Percentiles rank a stretch among this genome's conserved stretches.
Evolutionary conservation across 495 filamentous ascomycete species (phyloP).

Genomic region (Cryomyces minteri): DNA sequence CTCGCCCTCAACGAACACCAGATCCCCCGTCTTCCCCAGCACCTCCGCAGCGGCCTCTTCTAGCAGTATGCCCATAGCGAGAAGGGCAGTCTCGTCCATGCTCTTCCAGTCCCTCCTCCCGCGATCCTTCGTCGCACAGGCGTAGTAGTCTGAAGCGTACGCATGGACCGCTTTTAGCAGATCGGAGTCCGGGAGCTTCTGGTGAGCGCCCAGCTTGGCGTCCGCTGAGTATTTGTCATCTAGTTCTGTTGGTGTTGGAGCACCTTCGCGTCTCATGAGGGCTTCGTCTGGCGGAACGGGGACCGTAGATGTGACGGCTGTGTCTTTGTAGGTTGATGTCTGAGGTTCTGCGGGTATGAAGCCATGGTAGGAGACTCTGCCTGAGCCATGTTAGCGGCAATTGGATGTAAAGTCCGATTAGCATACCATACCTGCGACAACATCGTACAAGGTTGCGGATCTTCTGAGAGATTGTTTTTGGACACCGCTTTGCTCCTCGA

Average conservation of each 20-base stretch:
- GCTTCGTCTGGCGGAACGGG: slow-evolving; percentile 54
- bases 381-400: background rate
- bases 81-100: slow-evolving; percentile 71
- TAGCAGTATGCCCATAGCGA: slow-evolving; percentile 64
- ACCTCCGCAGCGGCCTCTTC: slow-evolving; percentile 52
- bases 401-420: background rate
- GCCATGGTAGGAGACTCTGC: slow-evolving; percentile 2
- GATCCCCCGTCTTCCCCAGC: slow-evolving; percentile 52
- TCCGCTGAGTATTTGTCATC: slow-evolving; percentile 53
- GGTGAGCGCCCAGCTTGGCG: slow-evolving; percentile 29
- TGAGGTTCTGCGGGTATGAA: slow-evolving; percentile 8
- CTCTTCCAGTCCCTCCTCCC: slow-evolving; percentile 33
- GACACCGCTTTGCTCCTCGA: no score
- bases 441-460: slow-evolving; percentile 48
- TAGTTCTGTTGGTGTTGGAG: slow-evolving; percentile 45
- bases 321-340: slow-evolving; percentile 29
- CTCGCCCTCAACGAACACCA: slow-evolving; percentile 54
- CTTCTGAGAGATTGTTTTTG: no score
- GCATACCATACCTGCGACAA: slow-evolving; percentile 44
- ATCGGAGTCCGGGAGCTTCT: slow-evolving; percentile 47
- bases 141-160: slow-evolving; percentile 60
- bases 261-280: slow-evolving; percentile 43
- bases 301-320: slow-evolving; percentile 29
- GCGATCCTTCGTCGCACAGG: slow-evolving; percentile 11
- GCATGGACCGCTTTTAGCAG: slow-evolving; percentile 58